Base-by-base conservation (phyloP, 805 yeast genomes). In the Saturnispora serradocipensis region DNA sequence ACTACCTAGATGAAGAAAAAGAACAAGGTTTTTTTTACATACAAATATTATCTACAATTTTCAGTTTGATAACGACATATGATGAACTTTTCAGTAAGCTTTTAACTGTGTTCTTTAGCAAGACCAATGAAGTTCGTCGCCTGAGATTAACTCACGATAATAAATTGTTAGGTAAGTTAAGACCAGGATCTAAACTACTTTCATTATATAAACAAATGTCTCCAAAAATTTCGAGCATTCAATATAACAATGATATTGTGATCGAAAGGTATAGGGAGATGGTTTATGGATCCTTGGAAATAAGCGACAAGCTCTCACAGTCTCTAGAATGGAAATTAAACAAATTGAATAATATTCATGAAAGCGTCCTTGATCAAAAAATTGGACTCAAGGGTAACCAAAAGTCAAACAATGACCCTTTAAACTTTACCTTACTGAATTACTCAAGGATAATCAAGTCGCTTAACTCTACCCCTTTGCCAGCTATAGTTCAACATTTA, bases 111-210 rank as follows among this genome's bases (percentile, higher is more conserved):
- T 54, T 1, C 56, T 67, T 30, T 56, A 63, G 22, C 16, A 44
- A n/a, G 10, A 44, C 1, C 10, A 45, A 27, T 46, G 50, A 11
- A 10, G 15, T 2, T 1, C 58, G 70, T 52, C 34, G 63, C 36
- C 43, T 57, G 13, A 50, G 52, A 7, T 47, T 67, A 5, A 61
- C 69, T 0, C 53, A 57, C 6, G 49, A 56, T 36, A 63, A 64
- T 51, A 53, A 50, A 6, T 52, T 66, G 4, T 55, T 58, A 9
- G 70, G 70, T 16, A 67, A 64, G 44, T 52, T 54, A 9, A 64
- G 63, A 53, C 68, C 70, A 9, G 71, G 71, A 3, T 60, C 68
- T 9, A 59, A 61, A 18, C 51, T 67, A 7, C 52, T 67, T 3
- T 64, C 59, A 20, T 48, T 66, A 4, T 67, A 64, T 15, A 63